These are phyloP conservation scores for Pichia scutulata DNA, from an alignment of 805 yeast species.

Conservation along the genomic window DNA sequence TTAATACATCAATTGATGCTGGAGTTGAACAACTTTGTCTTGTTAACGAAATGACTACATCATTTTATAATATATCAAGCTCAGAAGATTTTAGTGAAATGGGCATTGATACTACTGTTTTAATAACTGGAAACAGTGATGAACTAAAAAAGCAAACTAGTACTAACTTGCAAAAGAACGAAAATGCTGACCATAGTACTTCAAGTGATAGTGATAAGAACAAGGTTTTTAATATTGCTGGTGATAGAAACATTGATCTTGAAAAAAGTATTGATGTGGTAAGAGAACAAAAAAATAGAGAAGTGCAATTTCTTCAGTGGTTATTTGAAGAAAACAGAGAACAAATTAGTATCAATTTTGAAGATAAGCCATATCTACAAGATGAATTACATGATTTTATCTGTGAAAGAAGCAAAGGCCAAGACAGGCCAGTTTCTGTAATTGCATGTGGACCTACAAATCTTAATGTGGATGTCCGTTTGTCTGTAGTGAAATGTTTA, in stretches of 20 bases:
- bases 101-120: neutral
- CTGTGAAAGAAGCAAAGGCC: conserved; percentile 10
- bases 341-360: conserved; percentile 19
- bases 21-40: neutral
- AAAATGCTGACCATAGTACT: too few species aligned
- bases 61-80: neutral
- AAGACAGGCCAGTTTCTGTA: conserved; percentile 24
- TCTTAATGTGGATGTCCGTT: conserved; percentile 28
- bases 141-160: neutral
- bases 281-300: conserved; percentile 1
- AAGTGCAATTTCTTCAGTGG: conserved; percentile 10
- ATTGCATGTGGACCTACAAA: conserved; percentile 32
- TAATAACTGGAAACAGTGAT: neutral
- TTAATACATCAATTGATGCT: neutral
- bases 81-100: neutral
- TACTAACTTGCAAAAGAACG: neutral
- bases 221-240: neutral
- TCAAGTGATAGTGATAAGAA: neutral
- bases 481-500: conserved; percentile 26
- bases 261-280: neutral
- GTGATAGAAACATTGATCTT: neutral
- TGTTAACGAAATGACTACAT: neutral
- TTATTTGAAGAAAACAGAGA: conserved; percentile 14
- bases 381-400: conserved; percentile 15
- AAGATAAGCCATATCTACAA: conserved; percentile 21